Conservation (phyloP, 2,329 filamentous ascomycete species). For the Scytalidium sp. region DNA sequence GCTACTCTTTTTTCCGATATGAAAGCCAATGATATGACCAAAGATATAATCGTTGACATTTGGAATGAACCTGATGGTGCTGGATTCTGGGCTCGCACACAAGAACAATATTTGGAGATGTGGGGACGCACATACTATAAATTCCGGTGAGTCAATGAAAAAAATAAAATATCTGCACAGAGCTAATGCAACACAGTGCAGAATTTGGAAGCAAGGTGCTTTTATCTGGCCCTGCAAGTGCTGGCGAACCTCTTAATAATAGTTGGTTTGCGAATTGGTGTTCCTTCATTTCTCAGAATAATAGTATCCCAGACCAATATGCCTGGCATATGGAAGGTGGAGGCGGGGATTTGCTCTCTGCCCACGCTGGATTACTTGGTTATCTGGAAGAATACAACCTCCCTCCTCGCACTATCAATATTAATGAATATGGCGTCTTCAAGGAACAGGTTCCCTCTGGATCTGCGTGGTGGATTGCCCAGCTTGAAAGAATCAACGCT, state of each 20-base stretch:
- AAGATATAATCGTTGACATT: constrained; percentile 42
- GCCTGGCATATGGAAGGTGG: constrained; percentile 37
- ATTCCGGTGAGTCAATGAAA: constrained; percentile 28
- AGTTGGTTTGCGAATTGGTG: constrained; percentile 38
- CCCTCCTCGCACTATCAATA: constrained; percentile 35
- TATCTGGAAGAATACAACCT: constrained; percentile 27
- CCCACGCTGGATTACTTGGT: constrained; percentile 17
- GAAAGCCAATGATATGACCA: constrained; percentile 32
- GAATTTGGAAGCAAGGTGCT: constrained; percentile 7
- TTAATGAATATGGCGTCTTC: constrained; percentile 45
- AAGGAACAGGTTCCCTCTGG: constrained; percentile 38
- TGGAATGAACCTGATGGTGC: constrained; percentile 50
- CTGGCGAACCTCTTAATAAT: constrained; percentile 28
- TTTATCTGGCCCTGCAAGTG: constrained; percentile 34
- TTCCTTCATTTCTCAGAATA: constrained; percentile 30
- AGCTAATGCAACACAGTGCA: background rate
- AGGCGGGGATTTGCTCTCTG: constrained; percentile 25
- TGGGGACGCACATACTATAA: constrained; percentile 35
- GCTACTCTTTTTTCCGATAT: constrained; percentile 34
- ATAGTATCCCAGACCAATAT: constrained; percentile 38
- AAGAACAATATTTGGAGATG: constrained; percentile 37
- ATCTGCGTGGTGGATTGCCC: constrained; percentile 42
- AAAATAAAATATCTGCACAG: background rate
- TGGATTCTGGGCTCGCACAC: constrained; percentile 30
- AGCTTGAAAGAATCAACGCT: constrained; percentile 41